Evolutionary conservation across 2,329 filamentous ascomycete genomes (phyloP).

Genomic region (Ceratocystis eucalypticola): DNA sequence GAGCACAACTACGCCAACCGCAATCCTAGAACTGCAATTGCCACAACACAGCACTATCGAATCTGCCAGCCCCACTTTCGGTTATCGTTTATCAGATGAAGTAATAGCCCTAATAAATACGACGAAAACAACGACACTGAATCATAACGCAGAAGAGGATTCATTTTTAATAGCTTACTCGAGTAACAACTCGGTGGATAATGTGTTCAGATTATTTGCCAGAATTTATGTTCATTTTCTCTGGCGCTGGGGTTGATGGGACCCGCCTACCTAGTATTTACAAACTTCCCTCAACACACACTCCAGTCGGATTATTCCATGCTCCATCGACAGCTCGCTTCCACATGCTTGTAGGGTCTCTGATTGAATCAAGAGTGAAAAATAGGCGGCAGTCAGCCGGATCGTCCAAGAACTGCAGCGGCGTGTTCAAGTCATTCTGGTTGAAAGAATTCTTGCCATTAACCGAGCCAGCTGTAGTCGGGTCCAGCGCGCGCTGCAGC

Average conservation of each 20-base stretch:
- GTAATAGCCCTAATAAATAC: no score
- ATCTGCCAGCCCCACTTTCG: no score
- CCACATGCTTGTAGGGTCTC: slow-evolving; percentile 41
- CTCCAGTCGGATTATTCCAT: slow-evolving; percentile 24
- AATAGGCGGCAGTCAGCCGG: slow-evolving; percentile 48
- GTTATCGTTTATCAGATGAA: no score
- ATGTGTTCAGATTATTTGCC: not conserved
- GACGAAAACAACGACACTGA: no score
- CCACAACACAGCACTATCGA: no score
- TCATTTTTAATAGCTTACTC: not conserved
- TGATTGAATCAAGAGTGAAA: slow-evolving; percentile 41
- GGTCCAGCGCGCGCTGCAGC: slow-evolving; percentile 23
- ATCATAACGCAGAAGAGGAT: no score
- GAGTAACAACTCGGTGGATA: not conserved
- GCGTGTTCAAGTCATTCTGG: slow-evolving; percentile 23
- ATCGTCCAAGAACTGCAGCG: slow-evolving; percentile 48
- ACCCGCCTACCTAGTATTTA: not conserved
- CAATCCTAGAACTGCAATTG: no score
- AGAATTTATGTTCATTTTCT: not conserved
- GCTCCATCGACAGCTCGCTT: slow-evolving; percentile 30
- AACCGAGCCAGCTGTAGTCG: slow-evolving; percentile 22
- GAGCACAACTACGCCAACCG: no score
- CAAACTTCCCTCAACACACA: slow-evolving; percentile 3
- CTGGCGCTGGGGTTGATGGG: not conserved
- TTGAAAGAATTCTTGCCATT: slow-evolving; percentile 23